A percentile compares a stretch with the other conserved stretches of the same genome.
Conservation (phyloP, 148 eudicot genomes). For the Amaranthus cruentus region DNA sequence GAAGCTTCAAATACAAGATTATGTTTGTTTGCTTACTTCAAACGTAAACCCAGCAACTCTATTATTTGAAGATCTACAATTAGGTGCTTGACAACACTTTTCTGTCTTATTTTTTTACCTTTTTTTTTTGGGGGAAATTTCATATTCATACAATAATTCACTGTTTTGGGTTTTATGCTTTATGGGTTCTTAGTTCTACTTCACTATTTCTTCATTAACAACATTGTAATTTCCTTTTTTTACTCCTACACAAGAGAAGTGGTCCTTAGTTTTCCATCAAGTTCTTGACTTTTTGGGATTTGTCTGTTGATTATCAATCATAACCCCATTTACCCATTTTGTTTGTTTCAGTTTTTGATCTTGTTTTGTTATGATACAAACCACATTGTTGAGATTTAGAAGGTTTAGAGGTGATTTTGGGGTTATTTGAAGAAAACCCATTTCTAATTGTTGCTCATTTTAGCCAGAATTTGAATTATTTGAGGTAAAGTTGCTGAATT, state of each 20-base stretch:
- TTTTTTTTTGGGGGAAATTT: background rate
- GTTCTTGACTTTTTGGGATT: slow-evolving; percentile 19
- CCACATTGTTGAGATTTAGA: slow-evolving; percentile 9
- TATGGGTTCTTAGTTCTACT: slow-evolving; percentile 7
- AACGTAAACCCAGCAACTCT: slow-evolving; percentile 16
- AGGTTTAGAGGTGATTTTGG: slow-evolving; percentile 14
- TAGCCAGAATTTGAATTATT: slow-evolving; percentile 8
- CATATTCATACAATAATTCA: background rate
- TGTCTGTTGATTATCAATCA: slow-evolving; percentile 22
- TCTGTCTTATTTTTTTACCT: background rate
- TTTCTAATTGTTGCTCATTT: slow-evolving; percentile 13
- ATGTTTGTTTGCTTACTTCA: slow-evolving; percentile 18
- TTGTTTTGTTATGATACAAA: slow-evolving; percentile 15
- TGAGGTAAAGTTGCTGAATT: slow-evolving; percentile 21
- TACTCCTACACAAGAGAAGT: slow-evolving; percentile 1
- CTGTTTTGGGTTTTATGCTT: background rate
- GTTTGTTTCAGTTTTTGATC: background rate
- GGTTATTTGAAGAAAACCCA: slow-evolving; percentile 5
- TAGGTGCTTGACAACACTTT: slow-evolving; percentile 40
- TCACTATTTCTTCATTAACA: background rate
- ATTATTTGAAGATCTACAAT: slow-evolving; percentile 28
- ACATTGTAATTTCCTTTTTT: background rate
- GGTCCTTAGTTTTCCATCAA: slow-evolving; percentile 14
- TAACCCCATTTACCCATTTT: slow-evolving; percentile 19
- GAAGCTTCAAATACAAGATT: slow-evolving; percentile 16